Evolutionary conservation across 129 eudicot species (phyloP), one percentile per base, ranked within the genome.

Genomic region (Flaveria sonorensis): DNA sequence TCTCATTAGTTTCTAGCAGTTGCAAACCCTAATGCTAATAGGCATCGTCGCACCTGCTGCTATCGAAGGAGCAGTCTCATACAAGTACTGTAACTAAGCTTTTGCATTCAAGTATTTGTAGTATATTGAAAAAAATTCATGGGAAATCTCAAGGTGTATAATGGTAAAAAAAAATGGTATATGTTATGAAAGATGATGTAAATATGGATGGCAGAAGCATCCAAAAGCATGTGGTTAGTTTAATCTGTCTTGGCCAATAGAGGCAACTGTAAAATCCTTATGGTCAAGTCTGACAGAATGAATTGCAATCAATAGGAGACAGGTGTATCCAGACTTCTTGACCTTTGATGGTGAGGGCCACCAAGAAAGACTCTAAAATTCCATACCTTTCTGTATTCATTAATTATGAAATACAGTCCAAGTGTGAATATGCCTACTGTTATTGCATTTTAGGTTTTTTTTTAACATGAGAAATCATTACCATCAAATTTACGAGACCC

Each of bases 221-320:
- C 73, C 56, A 64, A 51, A 65, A 46, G 71, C 78, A 52, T 75
- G 84, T 84, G 87, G 72, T 32, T 67, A 64, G 56, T 45, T 62
- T 75, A 64, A 70, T 47, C 55, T 84, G 84, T 84, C 84, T 84
- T 71, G 81, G 87, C 67, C 76, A 71, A 71, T 79, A 80, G 73
- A 48, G 70, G 72, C 57, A 83, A 74, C 77, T 68, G 77, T 74
- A 61, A 57, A 74, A 74, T 79, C 71, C 87, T 80, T 84, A 84
- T 84, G 87, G 84, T 79, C 78, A 59, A 79, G 79, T 76, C 87
- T 79, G 87, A 84, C 87, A 80, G 78, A 75, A 75, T 80, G 70
- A 84, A 80, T 51, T 79, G 59, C 77, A 26, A 42, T 70, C 57
- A 78, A 61, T 70, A 46, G 47, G 3, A 30, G 36, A 30, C 36